Percentiles rank a stretch among this genome's conserved stretches.
Evolutionary conservation across 345 rosid genomes (phyloP).

Genomic region (Murraya paniculata): DNA sequence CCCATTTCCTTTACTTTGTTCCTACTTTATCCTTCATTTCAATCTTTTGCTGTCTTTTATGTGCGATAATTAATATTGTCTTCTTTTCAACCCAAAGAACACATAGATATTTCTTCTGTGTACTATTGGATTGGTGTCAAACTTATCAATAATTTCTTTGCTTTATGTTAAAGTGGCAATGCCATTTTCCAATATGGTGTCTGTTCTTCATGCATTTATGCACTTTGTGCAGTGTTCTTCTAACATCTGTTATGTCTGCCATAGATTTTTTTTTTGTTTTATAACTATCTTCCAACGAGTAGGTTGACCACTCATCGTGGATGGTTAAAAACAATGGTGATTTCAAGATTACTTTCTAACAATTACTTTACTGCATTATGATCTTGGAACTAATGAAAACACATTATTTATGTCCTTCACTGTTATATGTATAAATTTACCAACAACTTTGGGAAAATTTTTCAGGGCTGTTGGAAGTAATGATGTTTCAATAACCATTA

Average conservation of each 20-base stretch:
- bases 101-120: neutral
- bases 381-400: neutral
- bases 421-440: neutral
- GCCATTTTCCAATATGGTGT: neutral
- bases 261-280: neutral
- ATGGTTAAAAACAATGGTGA: neutral
- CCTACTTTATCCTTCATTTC: neutral
- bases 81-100: neutral
- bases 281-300: neutral
- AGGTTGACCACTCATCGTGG: neutral
- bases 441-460: neutral
- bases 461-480: conserved; percentile 58
- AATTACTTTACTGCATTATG: neutral
- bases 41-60: neutral
- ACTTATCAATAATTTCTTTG: neutral
- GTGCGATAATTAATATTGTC: neutral
- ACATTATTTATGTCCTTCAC: neutral
- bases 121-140: neutral
- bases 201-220: neutral
- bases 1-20: neutral
- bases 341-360: neutral
- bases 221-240: neutral
- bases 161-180: neutral
- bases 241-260: neutral
- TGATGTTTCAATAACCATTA: conserved; percentile 71